Conservation (phyloP, 2,329 filamentous ascomycete species). For the Aspergillus felis region DNA sequence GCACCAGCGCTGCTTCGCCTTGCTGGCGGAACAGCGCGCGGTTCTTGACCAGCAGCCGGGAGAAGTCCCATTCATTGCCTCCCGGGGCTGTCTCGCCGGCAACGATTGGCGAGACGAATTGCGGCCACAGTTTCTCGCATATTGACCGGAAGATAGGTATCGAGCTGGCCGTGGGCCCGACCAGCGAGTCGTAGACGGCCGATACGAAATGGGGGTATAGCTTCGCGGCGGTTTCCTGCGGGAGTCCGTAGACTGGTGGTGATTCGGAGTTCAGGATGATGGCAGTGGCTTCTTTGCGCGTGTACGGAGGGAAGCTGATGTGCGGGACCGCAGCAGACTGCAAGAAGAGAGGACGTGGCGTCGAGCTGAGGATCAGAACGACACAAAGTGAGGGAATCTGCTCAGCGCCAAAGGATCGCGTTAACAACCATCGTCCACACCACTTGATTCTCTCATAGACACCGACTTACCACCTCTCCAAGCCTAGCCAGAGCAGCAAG, state of each 20-base stretch:
- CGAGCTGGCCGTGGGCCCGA: conserved; percentile 74
- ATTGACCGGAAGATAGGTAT: conserved; percentile 67
- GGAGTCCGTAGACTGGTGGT: conserved; percentile 32
- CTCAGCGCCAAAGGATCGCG: conserved; percentile 5
- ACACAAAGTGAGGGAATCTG: conserved; percentile 76
- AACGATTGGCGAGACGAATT: conserved; percentile 74
- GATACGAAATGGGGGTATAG: conserved; percentile 67
- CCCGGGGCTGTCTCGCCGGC: conserved; percentile 55
- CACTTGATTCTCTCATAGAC: neutral
- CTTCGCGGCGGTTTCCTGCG: conserved; percentile 23
- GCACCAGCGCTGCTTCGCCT: conserved; percentile 42
- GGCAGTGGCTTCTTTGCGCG: conserved; percentile 70
- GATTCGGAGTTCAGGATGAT: conserved; percentile 63
- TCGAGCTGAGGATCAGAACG: conserved; percentile 69
- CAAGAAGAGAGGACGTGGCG: conserved; percentile 64
- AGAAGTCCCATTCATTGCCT: conserved; percentile 66
- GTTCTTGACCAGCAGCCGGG: conserved; percentile 65
- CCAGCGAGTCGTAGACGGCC: conserved; percentile 82
- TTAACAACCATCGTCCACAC: neutral
- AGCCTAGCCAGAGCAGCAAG: conserved; percentile 76
- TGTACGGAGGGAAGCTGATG: conserved; percentile 80
- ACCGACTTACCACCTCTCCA: conserved; percentile 66
- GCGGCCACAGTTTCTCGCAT: conserved; percentile 74
- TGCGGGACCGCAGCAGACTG: conserved; percentile 68
- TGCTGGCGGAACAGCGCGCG: conserved; percentile 44